Evolutionary conservation across 164 flowering plant species (phyloP), one percentile per base, ranked within the genome.

Genomic region (Aristolochia contorta): DNA sequence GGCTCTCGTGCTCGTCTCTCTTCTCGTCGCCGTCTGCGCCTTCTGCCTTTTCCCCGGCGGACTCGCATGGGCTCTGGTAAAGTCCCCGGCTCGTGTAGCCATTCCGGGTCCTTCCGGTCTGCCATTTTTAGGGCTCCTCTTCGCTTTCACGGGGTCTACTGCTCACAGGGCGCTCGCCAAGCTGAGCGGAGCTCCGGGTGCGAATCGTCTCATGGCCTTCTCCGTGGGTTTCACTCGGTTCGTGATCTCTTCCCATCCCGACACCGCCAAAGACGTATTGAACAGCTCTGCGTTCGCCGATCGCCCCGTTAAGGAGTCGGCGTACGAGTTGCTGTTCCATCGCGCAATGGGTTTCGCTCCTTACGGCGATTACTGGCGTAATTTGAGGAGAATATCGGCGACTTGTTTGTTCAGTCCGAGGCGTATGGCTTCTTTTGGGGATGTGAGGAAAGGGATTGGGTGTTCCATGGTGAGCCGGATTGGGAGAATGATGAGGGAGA

Each of bases 321-420:
- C 89, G 9, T 76, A 81, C 47, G 81, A 77, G 65, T 77, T 83
- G 6, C 65, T 83, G 30, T 83, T 81, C 56, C 79, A 79, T 54
- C 60, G 82, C 18, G 89, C 89, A 51, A 84, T 84, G 72, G 85
- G 89, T 0, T 84, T 84, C 33, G 82, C 85, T 58, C 89, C 84
- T 2, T 75, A 43, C 48, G 89, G 89, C 0, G 78, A 73, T 18
- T 84, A 84, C 62, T 84, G 89, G 89, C 72, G 89, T 53, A 72
- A 61, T 22, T 62, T 84, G 47, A 68, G 89, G 63, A 69, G 86
- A 27, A 75, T 82, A 58, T 75, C 89, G 0, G 68, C 82, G 0
- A 74, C 78, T 55, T 75, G 78, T 62, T 57, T 84, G 64, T 84
- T 84, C 63, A 71, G 76, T 52, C 84, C 84, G 1, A 76, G 49